These are phyloP conservation scores for Cynara cardunculus DNA, from an alignment of 129 eudicot species.

Conservation along the genomic window DNA sequence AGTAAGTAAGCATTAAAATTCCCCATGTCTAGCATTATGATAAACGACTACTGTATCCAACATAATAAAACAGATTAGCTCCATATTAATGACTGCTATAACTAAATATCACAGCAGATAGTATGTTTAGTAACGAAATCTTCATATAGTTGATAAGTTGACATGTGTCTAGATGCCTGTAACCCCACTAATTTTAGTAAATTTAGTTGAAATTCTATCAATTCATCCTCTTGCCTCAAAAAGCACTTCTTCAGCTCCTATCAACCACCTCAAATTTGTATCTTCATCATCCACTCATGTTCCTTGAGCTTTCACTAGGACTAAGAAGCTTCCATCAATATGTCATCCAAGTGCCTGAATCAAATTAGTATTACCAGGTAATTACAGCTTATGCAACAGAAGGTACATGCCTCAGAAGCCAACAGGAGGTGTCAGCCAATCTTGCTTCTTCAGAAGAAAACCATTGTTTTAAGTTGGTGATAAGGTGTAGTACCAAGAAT, in stretches of 20 bases:
- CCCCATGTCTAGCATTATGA: not conserved
- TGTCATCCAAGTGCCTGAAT: not conserved
- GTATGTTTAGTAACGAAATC: not conserved
- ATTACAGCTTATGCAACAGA: not conserved
- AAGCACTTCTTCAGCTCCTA: not conserved
- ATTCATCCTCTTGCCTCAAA: not conserved
- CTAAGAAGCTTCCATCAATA: not conserved
- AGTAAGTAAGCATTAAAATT: too few species aligned
- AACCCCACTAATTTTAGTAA: too few species aligned
- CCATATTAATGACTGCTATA: not conserved
- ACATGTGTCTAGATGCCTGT: not conserved
- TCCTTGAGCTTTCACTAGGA: not conserved
- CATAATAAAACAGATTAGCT: not conserved
- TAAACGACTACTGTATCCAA: not conserved
- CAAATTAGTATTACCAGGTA: not conserved
- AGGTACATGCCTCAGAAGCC: not conserved
- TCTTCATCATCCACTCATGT: not conserved
- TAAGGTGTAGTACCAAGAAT: not conserved
- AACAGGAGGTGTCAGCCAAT: not conserved
- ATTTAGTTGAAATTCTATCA: not conserved
- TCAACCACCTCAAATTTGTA: not conserved
- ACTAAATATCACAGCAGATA: not conserved
- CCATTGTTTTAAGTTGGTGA: not conserved
- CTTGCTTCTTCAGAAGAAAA: not conserved
- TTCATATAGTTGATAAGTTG: not conserved